phyloP scores from a whole-genome alignment of 2,329 filamentous ascomycete genomes.

The Pyricularia grisea region DNA sequence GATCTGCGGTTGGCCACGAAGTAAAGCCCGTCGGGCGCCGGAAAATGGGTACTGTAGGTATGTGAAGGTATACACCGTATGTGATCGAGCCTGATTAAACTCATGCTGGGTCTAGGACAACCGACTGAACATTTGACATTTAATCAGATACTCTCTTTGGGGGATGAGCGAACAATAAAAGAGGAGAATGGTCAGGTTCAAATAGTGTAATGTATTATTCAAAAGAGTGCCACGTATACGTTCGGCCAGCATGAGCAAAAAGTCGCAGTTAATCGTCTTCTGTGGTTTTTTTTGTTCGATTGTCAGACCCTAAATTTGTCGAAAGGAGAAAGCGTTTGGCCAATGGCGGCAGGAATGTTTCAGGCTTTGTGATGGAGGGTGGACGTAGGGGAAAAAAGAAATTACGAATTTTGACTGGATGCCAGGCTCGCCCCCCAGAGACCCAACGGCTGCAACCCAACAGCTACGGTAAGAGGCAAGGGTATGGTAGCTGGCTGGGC shows the following conservation, averaged over 20 bases:
- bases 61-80: not conserved
- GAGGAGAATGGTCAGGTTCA: not conserved
- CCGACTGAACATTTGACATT: not conserved
- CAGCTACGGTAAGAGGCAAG: not conserved
- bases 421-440: not conserved
- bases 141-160: not conserved
- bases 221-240: not conserved
- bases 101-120: not conserved
- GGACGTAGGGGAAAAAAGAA: not conserved
- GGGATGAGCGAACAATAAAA: not conserved
- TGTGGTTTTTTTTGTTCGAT: not conserved
- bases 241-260: not conserved
- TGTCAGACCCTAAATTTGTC: not conserved
- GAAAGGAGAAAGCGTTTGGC: not conserved
- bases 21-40: not conserved
- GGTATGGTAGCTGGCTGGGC: not conserved
- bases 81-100: not conserved
- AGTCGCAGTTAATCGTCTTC: not conserved
- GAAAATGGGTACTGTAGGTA: not conserved
- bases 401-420: conserved; percentile 1
- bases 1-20: not conserved
- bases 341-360: conserved; percentile 2
- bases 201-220: not conserved
- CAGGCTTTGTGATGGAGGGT: conserved; percentile 1
- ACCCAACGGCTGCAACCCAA: not conserved